Evolutionary conservation across 1,284 basidiomycete species (phyloP), one percentile per base, ranked within the genome.

Genomic region (Trichosporon asahii): DNA sequence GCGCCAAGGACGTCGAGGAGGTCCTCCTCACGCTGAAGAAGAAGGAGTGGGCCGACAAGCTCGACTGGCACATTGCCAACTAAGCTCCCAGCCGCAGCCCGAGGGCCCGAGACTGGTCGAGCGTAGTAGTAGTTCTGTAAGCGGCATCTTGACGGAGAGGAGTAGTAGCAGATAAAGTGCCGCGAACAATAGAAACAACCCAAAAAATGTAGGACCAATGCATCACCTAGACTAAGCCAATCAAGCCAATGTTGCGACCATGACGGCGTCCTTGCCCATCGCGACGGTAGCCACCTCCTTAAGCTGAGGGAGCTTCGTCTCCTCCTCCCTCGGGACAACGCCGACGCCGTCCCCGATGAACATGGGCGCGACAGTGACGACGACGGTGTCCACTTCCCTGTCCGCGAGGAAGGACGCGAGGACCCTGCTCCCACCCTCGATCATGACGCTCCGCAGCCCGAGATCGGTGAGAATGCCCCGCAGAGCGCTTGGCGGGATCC

Each of bases 361-460:
- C 25, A 85, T 88, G 0, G 95, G 95, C 4, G 94, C 90, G 31
- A 93, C 87, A 2, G 94, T 97, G 49, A 96, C 84, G 61, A 97
- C 87, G 37, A 96, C 81, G 27, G 86, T 86, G 78, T 96, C 90
- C 3, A 95, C 86, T 14, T 66, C 49, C 33, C 79, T 72, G 0
- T 81, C 77, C 23, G 78, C 76, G 0, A 97, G 84, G 82, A 96
- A 94, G 1, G 91, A 89, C 18, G 87, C 86, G 69, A 99, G 94
- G 70, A 98, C 87, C 4, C 85, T 84, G 3, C 93, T 91, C 18
- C 96, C 96, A 66, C 96, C 96, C 85, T 99, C 96, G 11, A 98
- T 91, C 96, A 99, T 99, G 66, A 98, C 85, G 3, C 90, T 90
- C 8, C 83, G 83, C 70, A 97, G 86, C 11, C 88, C 89, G 27